These are phyloP conservation scores for Salvia rosmarinus DNA, from an alignment of 257 asterid species.

Conservation along the genomic window DNA sequence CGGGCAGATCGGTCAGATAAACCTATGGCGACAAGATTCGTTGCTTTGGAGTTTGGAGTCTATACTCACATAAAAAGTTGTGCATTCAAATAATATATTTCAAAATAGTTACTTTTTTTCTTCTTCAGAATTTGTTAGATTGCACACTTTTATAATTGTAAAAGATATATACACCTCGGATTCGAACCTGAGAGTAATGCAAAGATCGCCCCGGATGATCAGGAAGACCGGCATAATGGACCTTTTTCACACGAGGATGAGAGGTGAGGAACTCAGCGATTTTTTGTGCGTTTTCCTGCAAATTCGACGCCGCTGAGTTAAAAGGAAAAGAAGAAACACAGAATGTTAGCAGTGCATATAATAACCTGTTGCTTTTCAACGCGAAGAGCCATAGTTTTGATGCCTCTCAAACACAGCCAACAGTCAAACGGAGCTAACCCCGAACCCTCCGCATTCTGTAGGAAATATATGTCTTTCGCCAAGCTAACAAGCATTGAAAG, in stretches of 20 bases:
- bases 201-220: conserved; percentile 71
- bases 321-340: too few species aligned
- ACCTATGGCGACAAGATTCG: too few species aligned
- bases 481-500: conserved; percentile 46
- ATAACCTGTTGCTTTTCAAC: conserved; percentile 97
- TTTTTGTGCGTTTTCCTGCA: conserved; percentile 86
- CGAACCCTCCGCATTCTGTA: conserved; percentile 94
- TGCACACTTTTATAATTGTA: not conserved
- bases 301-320: conserved; percentile 25
- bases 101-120: too few species aligned
- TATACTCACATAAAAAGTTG: too few species aligned
- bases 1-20: too few species aligned
- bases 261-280: conserved; percentile 80
- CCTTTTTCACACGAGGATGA: conserved; percentile 72
- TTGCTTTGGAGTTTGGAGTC: too few species aligned
- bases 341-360: too few species aligned
- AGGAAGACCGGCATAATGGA: conserved; percentile 80
- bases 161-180: not conserved
- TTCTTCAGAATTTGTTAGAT: too few species aligned
- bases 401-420: conserved; percentile 96
- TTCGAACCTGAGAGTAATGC: conserved; percentile 59
- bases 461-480: conserved; percentile 74
- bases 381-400: conserved; percentile 84
- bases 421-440: conserved; percentile 97
- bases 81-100: too few species aligned